These are phyloP conservation scores for Marasmius sp. DNA, from an alignment of 1,284 basidiomycete species.

Conservation along the genomic window DNA sequence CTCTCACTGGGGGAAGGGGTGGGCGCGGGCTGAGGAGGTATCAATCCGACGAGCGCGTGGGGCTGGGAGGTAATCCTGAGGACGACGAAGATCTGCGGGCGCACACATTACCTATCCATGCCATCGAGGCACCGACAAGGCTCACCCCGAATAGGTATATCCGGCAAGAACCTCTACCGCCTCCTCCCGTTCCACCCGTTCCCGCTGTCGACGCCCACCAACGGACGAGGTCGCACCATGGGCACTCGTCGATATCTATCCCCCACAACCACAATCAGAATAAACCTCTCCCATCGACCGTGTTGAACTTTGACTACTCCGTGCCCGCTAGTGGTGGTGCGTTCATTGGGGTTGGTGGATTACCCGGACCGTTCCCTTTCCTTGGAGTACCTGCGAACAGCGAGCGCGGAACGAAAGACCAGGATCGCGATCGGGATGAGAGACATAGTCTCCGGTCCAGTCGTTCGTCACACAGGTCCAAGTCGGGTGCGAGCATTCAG, in stretches of 20 bases:
- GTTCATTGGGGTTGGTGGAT: background rate
- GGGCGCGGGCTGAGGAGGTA: background rate
- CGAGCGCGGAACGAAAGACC: background rate
- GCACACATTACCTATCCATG: background rate
- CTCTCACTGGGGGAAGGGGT: background rate
- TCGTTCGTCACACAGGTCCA: background rate
- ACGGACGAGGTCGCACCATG: background rate
- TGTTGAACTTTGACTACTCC: background rate
- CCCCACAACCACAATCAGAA: background rate
- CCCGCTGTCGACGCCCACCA: background rate
- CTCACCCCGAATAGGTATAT: background rate
- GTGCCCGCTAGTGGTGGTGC: background rate
- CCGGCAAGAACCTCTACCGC: background rate
- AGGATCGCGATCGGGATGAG: background rate
- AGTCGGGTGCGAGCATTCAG: background rate
- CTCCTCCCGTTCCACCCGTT: background rate
- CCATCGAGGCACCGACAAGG: background rate
- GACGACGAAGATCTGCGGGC: background rate
- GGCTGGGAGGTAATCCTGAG: background rate
- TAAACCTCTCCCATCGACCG: background rate
- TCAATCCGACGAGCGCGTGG: background rate
- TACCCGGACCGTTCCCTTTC: background rate
- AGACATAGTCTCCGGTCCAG: background rate
- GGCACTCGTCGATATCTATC: background rate
- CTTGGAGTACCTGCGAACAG: background rate